Base-by-base conservation (phyloP, 805 yeast genomes). In the Saccharomycopsis fibuligera region DNA sequence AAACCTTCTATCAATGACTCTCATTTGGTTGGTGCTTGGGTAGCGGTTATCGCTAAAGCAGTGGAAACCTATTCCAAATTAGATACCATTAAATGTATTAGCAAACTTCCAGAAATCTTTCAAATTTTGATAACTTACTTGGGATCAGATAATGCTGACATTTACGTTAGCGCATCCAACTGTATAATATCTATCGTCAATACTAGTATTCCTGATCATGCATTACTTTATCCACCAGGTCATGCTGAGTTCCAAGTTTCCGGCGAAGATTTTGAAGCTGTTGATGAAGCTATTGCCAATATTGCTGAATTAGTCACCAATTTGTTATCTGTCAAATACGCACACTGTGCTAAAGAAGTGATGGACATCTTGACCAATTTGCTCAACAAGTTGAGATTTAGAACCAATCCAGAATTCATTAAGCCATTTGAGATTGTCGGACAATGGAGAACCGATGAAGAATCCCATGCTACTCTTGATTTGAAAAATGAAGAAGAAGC, bases 1-100 rank as follows among this genome's bases (percentile, higher is more conserved):
- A 82, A 81, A 56, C 99, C 99, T 3, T 74, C 96, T 1, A 62
- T 76, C 21, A 84, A 82, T 57, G 98, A 93, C 61, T 73, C 83
- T 27, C 90, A 88, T 62, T 73, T 93, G 56, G 88, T 91, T 2
- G 96, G 95, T 12, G 78, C 96, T 10, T 93, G 99, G 99, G 74
- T 89, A 37, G 96, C 97, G 1, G 95, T 90, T 19, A 76, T 91
- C 40, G 93, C 96, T 6, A 89, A 88, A 59, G 95, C 91, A 41
- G 68, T 77, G 41, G 66, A 74, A 2, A 68, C 83, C 0, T 79
- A 76, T 55, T 65, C 84, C 4, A 64, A 63, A n/a, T 67, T 75
- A 38, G 75, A 78, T 49, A 73, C 81, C 4, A 56, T 68, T 16
- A 66, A 70, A 36, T 79, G 86, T 47, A 61, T 89, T 30, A 56